Base-by-base conservation (phyloP, 139 green algal genomes). In the Microglena sp. region DNA sequence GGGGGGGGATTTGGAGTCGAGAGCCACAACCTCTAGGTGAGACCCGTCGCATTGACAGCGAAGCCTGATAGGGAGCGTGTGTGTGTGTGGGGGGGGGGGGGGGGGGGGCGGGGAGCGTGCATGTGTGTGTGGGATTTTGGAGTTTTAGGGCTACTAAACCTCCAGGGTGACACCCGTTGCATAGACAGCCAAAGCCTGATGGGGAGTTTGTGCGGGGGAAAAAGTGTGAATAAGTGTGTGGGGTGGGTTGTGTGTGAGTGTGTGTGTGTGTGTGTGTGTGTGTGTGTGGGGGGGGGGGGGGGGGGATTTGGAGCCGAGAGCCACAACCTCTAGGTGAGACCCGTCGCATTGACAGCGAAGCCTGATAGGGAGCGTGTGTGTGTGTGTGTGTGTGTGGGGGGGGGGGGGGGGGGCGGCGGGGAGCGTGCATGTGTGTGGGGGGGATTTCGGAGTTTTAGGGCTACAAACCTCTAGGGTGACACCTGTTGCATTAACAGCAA, bases 321-420 rank as follows among this genome's bases (percentile, higher is more conserved):
- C 18, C 40, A 11, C 15, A 24, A 18, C 40, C 11, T 50, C 15
- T 18, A 50, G 40, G 11, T 11, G 40, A 50, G 40, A 18, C 15
- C 15, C 11, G 40, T 11, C 15, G 11, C 15, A 24, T 11, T 50
- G 40, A 24, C 15, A 11, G 40, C 18, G 40, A 24, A 18, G 40
- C 11, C 18, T 24, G 40, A 24, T 11, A 24, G 40, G 40, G 15
- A 24, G 15, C 18, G 40, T 50, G 15, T 18, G 15, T 18, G 15
- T 50, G 40, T 18, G 18, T 18, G 40, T 50, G 40, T 50, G 40
- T 50, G 40, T 50, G 40, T 24, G 18, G 18, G 15, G 40, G 40
- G 11, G 40, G 11, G 95, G 0, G n/a, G 58, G 6, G 80, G 31
- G 50, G 69, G 55, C 36, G 78, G 55, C 92, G 96, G 61, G 95